Percentiles rank a stretch among this genome's conserved stretches.
Evolutionary conservation across 2,329 filamentous ascomycete species (phyloP).

Genomic region (Colletotrichum sp.): DNA sequence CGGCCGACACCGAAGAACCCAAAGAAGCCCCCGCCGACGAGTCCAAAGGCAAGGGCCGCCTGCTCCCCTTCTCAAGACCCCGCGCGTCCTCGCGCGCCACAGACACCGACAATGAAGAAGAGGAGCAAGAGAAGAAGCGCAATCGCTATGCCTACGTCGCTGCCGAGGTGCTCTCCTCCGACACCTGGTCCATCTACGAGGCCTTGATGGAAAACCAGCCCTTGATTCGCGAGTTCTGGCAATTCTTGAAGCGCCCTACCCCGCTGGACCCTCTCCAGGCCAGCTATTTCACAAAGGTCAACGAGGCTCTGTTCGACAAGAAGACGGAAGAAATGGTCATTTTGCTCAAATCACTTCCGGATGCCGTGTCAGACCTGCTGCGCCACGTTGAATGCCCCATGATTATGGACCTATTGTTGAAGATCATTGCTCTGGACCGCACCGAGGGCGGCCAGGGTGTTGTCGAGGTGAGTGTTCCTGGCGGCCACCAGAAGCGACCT

Average conservation of each 20-base stretch:
- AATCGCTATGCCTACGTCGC: conserved; percentile 94
- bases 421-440: conserved; percentile 96
- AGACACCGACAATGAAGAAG: conserved; percentile 59
- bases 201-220: conserved; percentile 85
- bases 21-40: conserved; percentile 42
- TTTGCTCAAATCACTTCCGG: conserved; percentile 83
- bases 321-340: conserved; percentile 98
- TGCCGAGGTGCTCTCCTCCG: conserved; percentile 91
- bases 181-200: conserved; percentile 96
- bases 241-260: conserved; percentile 81
- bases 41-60: conserved; percentile 46
- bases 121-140: conserved; percentile 87
- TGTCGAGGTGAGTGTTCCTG: conserved; percentile 73
- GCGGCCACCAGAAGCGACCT: conserved; percentile 1
- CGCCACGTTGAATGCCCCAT: conserved; percentile 96
- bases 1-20: conserved; percentile 50
- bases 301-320: conserved; percentile 95
- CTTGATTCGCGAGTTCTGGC: conserved; percentile 86
- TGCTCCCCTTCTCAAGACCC: conserved; percentile 54
- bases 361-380: conserved; percentile 83
- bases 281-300: conserved; percentile 98
- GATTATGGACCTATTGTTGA: conserved; percentile 96
- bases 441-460: conserved; percentile 90
- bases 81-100: conserved; percentile 58
- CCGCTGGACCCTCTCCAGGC: conserved; percentile 92